phyloP scores from a whole-genome alignment of 352 stramenopile species.

The Pythium aristosporum region DNA sequence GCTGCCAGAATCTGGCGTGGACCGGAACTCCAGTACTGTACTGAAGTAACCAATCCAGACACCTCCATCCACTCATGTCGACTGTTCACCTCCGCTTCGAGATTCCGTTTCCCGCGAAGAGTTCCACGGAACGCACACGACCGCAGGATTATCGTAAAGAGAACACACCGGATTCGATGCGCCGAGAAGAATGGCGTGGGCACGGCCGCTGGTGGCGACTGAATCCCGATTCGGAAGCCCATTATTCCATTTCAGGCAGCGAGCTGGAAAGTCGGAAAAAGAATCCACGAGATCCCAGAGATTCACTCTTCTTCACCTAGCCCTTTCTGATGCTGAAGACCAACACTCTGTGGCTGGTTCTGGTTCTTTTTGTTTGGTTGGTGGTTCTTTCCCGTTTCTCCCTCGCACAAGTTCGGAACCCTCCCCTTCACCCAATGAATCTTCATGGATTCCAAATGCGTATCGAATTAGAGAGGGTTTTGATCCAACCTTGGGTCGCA shows the following conservation, averaged over 20 bases:
- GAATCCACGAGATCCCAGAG: conserved; percentile 25
- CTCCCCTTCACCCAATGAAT: conserved; percentile 23
- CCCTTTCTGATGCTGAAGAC: conserved; percentile 8
- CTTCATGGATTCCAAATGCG: conserved; percentile 4
- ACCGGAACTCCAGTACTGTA: too few species aligned
- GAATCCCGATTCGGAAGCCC: conserved; percentile 10
- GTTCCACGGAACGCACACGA: too few species aligned
- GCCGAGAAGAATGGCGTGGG: not conserved
- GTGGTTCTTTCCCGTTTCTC: not conserved
- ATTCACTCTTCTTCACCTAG: conserved; percentile 16
- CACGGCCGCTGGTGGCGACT: not conserved
- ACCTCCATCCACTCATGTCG: too few species aligned
- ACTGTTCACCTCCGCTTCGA: too few species aligned
- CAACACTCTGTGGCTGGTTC: conserved; percentile 13
- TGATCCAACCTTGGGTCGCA: not conserved
- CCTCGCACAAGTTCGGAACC: conserved; percentile 21
- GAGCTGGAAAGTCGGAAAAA: conserved; percentile 18
- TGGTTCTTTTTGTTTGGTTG: conserved; percentile 18
- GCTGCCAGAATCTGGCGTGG: too few species aligned
- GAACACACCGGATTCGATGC: conserved; percentile 3
- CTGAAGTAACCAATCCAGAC: too few species aligned
- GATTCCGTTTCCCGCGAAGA: too few species aligned
- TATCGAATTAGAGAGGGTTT: conserved; percentile 20
- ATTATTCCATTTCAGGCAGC: not conserved
- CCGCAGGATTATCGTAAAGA: too few species aligned